phyloP scores from a whole-genome alignment of 371 early-diverging fungal species.

The Apophysomyces elegans region DNA sequence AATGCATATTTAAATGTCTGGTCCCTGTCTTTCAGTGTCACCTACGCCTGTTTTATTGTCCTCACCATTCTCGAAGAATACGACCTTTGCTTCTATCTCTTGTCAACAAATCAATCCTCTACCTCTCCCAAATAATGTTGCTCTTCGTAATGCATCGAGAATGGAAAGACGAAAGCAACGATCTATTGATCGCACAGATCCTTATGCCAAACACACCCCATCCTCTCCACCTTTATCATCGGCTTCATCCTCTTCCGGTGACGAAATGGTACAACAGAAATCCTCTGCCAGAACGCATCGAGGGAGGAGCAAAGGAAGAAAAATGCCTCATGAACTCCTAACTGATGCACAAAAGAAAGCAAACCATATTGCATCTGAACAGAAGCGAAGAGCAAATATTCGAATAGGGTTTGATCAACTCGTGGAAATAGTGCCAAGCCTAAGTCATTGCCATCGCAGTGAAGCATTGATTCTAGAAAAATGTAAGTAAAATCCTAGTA shows the following conservation, averaged over 20 bases:
- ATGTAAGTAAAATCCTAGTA: constrained; percentile 20
- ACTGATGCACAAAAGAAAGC: constrained; percentile 82
- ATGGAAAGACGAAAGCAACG: constrained; percentile 4
- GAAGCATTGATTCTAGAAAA: constrained; percentile 47
- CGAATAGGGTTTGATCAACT: constrained; percentile 77
- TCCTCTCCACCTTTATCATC: constrained; percentile 5
- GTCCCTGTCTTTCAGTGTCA: constrained; percentile 13
- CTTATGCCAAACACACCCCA: background rate
- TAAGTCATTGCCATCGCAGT: constrained; percentile 50
- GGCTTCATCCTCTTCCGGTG: constrained; percentile 3
- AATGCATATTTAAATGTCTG: background rate
- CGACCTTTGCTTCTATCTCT: constrained; percentile 16
- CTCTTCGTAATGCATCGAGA: background rate
- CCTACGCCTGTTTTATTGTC: constrained; percentile 29
- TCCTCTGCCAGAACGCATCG: constrained; percentile 5
- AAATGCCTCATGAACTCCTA: constrained; percentile 63
- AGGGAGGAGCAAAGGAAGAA: constrained; percentile 19
- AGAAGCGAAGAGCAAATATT: constrained; percentile 82
- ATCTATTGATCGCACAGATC: background rate
- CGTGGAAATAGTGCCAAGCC: constrained; percentile 71
- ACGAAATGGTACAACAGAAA: background rate
- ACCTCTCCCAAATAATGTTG: constrained; percentile 12
- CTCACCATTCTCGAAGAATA: constrained; percentile 26
- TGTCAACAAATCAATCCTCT: constrained; percentile 14
- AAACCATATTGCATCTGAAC: constrained; percentile 85